phyloP scores from a whole-genome alignment of 805 yeast genomes.

The Ascoidea asiatica region DNA sequence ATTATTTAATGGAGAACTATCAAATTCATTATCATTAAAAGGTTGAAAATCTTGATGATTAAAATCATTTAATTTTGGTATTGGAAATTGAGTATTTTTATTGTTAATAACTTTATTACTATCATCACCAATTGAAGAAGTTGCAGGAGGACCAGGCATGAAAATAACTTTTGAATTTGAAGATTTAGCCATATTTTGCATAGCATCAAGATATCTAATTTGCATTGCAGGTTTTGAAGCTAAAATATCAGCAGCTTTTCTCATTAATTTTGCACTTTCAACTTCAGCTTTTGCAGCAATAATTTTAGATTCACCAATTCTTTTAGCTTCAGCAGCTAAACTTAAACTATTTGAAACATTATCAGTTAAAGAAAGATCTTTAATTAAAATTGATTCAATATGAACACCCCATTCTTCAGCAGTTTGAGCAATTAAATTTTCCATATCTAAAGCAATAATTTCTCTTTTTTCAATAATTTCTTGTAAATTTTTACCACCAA shows the following conservation, averaged over 20 bases:
- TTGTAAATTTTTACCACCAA: slow-evolving; percentile 52
- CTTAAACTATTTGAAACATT: slow-evolving; percentile 48
- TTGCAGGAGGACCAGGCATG: slow-evolving; percentile 37
- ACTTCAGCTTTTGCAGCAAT: slow-evolving; percentile 67
- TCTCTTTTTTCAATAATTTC: slow-evolving; percentile 65
- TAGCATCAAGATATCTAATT: slow-evolving; percentile 66
- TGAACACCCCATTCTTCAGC: slow-evolving; percentile 61
- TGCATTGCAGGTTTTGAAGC: slow-evolving; percentile 70
- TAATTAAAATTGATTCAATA: slow-evolving; percentile 54
- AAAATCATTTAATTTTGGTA: neutral
- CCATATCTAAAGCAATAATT: slow-evolving; percentile 54
- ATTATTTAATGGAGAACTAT: too few relatives aligned
- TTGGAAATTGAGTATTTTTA: neutral
- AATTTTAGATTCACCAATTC: slow-evolving; percentile 67
- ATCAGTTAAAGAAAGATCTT: slow-evolving; percentile 43
- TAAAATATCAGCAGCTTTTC: slow-evolving; percentile 66
- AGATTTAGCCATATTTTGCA: slow-evolving; percentile 55
- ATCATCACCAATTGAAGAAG: slow-evolving; percentile 12
- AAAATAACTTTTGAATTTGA: slow-evolving; percentile 58
- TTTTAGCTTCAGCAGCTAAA: slow-evolving; percentile 62
- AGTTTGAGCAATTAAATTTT: slow-evolving; percentile 43
- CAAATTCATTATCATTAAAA: too few relatives aligned
- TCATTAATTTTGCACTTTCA: slow-evolving; percentile 61
- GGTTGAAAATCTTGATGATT: neutral
- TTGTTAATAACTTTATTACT: slow-evolving; percentile 15